Conservation (phyloP, 2,329 filamentous ascomycete genomes). For the Tolypocladium pustulatum region DNA sequence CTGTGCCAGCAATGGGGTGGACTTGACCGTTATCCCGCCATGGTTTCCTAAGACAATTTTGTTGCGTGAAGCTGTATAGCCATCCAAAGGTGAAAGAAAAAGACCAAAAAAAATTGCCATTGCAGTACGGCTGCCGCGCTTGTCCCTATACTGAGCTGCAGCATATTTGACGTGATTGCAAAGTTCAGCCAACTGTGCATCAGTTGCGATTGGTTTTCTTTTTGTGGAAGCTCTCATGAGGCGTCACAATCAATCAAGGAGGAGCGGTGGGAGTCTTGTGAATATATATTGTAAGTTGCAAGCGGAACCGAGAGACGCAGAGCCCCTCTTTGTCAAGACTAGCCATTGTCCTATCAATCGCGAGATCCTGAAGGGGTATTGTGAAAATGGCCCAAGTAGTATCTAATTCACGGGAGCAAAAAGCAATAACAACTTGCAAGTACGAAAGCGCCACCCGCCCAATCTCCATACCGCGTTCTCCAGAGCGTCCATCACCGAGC, state of each 20-base stretch:
- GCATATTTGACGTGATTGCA: background rate
- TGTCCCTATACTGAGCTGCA: background rate
- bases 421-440: background rate
- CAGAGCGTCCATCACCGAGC: background rate
- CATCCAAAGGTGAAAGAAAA: slow-evolving; percentile 11
- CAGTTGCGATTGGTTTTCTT: background rate
- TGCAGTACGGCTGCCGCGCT: background rate
- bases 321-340: background rate
- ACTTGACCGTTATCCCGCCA: slow-evolving; percentile 79
- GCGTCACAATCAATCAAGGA: background rate
- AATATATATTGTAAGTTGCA: background rate
- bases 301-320: background rate
- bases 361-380: background rate
- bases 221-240: background rate
- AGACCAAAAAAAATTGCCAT: slow-evolving; percentile 12
- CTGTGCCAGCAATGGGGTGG: slow-evolving; percentile 80
- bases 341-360: background rate
- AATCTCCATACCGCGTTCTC: background rate
- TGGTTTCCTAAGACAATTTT: slow-evolving; percentile 13
- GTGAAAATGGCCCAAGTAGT: background rate
- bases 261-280: background rate
- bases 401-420: no score
- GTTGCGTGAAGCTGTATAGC: slow-evolving; percentile 16
- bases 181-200: background rate
- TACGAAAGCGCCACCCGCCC: no score